Base-by-base conservation (phyloP, 2,329 filamentous ascomycete genomes). In the Cercospora brassicicola region DNA sequence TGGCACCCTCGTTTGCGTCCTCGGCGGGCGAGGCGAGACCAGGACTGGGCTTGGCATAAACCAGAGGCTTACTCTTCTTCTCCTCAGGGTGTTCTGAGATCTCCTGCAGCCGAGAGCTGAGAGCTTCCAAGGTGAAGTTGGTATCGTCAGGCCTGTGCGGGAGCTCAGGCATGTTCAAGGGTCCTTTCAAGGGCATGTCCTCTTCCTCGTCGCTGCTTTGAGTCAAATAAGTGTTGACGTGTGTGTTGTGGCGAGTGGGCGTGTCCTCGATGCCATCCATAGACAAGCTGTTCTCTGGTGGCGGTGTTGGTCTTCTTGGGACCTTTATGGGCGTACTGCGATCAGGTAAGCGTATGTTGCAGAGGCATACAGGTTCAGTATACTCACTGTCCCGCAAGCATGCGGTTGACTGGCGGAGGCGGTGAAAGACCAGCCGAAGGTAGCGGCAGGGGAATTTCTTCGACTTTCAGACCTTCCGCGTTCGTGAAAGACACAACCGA, bases 101-200 rank as follows among this genome's bases (percentile, higher is more conserved):
- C n/a, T 77, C 72, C 64, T 79, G 72, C 18, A 79, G 68, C 20
- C 73, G 72, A 33, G 71, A 74, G 13, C 70, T 71, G 26, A 79
- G 69, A 42, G 74, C 74, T 30, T 79, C 77, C 39, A 79, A 67
- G 2, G 77, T 79, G 69, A 79, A 79, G 67, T 78, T 78, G 15
- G 71, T 72, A 20, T 74, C 74, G n/a, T 74, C 71, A 1, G 78
- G 77, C 23, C 72, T 65, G 60, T 76, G 71, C 1, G 78, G 78
- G 33, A 79, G 70, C 56, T 78, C 77, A 1, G 78, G 78, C 73
- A 79, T 75, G 61, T 76, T 76, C 56, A 79, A 57, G 30, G 78
- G 77, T 4, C 78, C 78, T 28, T 69, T 78, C n/a, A 79, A 61
- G 1, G 69, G 69, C 3, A 68, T 62, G 51, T 79, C 78, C 31